Conservation (phyloP, 495 filamentous ascomycete genomes). For the Mytilinidion resinicola region DNA sequence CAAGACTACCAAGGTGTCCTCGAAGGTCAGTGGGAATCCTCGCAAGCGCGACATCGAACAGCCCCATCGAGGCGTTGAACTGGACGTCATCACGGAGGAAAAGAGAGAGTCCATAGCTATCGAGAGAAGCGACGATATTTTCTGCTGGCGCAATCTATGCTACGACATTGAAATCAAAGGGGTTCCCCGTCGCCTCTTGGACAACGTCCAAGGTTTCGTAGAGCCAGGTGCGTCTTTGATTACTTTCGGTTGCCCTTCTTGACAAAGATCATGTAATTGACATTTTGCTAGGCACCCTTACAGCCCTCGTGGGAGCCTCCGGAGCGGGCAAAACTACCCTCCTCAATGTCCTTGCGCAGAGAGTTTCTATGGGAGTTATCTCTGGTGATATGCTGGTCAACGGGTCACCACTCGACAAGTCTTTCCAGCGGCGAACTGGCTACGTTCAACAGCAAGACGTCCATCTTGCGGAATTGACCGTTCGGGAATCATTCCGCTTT, state of each 20-base stretch:
- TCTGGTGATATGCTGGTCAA: slow-evolving; percentile 49
- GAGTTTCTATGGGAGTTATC: slow-evolving; percentile 47
- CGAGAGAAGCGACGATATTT: not conserved
- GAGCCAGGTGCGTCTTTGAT: not conserved
- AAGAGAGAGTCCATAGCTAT: not conserved
- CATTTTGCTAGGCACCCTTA: slow-evolving; percentile 53
- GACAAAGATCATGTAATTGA: too few species aligned
- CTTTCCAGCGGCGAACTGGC: slow-evolving; percentile 35
- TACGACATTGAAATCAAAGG: not conserved
- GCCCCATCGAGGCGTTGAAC: not conserved
- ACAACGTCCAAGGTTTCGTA: not conserved
- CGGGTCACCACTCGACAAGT: slow-evolving; percentile 33
- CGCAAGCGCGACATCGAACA: not conserved
- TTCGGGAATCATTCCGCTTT: slow-evolving; percentile 54
- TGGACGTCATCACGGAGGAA: not conserved
- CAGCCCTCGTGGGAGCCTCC: slow-evolving; percentile 57
- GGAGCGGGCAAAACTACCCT: slow-evolving; percentile 67
- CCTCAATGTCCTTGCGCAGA: slow-evolving; percentile 51
- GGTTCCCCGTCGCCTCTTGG: not conserved
- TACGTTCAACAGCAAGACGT: slow-evolving; percentile 55
- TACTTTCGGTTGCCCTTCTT: too few species aligned
- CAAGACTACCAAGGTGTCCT: not conserved
- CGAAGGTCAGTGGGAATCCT: not conserved
- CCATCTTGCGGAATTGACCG: slow-evolving; percentile 50
- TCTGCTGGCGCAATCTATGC: not conserved